Percentiles rank a stretch among this genome's conserved stretches.
phyloP scores from a whole-genome alignment of 345 rosid genomes.

The Syzygium aromaticum region DNA sequence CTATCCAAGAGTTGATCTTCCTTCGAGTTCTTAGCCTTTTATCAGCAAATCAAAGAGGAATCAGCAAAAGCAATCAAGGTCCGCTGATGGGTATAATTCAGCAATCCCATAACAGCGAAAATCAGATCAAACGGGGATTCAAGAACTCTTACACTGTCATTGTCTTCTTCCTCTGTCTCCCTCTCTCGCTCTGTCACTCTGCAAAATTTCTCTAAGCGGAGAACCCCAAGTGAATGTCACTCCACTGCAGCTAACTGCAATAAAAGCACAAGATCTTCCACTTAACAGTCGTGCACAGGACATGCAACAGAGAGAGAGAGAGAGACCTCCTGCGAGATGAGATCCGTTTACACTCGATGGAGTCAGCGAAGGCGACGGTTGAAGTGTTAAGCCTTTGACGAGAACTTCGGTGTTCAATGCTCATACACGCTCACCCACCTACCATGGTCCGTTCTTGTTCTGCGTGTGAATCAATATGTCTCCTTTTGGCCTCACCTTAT shows the following conservation, averaged over 20 bases:
- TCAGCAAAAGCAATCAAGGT: not conserved
- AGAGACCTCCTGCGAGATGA: not conserved
- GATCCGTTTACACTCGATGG: not conserved
- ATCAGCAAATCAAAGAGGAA: not conserved
- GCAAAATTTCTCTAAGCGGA: not conserved
- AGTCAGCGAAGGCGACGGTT: not conserved
- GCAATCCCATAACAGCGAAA: not conserved
- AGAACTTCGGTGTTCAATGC: not conserved
- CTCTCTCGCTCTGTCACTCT: not conserved
- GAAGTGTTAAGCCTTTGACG: not conserved
- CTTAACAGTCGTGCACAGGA: not conserved
- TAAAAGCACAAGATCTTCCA: not conserved
- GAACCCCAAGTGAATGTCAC: not conserved
- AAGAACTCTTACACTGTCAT: not conserved
- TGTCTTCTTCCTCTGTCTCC: not conserved
- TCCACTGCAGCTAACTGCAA: not conserved
- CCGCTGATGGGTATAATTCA: not conserved
- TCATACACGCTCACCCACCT: not conserved
- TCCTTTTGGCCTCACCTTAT: not conserved
- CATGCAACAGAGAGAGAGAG: not conserved
- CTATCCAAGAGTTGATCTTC: not conserved
- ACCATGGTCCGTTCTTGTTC: not conserved
- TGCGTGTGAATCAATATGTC: not conserved
- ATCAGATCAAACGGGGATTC: not conserved
- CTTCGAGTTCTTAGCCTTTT: not conserved